These are phyloP conservation scores for Entomortierella parvispora DNA, from an alignment of 192 early-diverging fungal species.

Conservation along the genomic window DNA sequence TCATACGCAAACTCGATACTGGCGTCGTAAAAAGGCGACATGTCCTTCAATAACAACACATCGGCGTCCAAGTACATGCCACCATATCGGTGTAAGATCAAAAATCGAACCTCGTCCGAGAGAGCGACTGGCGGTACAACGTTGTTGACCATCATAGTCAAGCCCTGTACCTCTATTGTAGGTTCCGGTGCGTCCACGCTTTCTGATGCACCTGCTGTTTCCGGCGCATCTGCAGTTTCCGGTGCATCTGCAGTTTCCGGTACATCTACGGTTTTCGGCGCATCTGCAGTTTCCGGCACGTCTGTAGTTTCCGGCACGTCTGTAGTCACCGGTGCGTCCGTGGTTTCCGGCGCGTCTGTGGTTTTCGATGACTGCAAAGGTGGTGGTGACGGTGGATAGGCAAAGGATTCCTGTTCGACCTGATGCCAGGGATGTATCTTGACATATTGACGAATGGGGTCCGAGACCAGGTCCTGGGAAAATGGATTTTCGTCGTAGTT, in stretches of 20 bases:
- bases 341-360: background rate
- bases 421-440: constrained; percentile 40
- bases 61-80: constrained; percentile 56
- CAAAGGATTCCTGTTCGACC: constrained; percentile 10
- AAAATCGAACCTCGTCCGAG: constrained; percentile 49
- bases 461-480: constrained; percentile 12
- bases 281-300: too few relatives aligned
- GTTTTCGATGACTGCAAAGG: background rate
- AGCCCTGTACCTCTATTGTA: too few relatives aligned
- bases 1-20: constrained; percentile 50
- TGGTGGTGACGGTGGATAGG: background rate
- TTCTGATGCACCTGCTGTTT: too few relatives aligned
- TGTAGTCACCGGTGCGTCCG: too few relatives aligned
- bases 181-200: too few relatives aligned
- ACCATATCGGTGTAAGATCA: constrained; percentile 45
- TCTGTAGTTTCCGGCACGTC: too few relatives aligned
- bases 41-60: constrained; percentile 45
- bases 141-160: too few relatives aligned
- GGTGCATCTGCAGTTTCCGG: too few relatives aligned
- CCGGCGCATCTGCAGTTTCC: too few relatives aligned
- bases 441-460: constrained; percentile 11
- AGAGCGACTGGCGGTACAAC: constrained; percentile 22
- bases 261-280: too few relatives aligned
- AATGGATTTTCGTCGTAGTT: constrained; percentile 23
- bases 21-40: constrained; percentile 42